phyloP scores from a whole-genome alignment of 2,329 filamentous ascomycete species.

The Achaetomium macrosporum region DNA sequence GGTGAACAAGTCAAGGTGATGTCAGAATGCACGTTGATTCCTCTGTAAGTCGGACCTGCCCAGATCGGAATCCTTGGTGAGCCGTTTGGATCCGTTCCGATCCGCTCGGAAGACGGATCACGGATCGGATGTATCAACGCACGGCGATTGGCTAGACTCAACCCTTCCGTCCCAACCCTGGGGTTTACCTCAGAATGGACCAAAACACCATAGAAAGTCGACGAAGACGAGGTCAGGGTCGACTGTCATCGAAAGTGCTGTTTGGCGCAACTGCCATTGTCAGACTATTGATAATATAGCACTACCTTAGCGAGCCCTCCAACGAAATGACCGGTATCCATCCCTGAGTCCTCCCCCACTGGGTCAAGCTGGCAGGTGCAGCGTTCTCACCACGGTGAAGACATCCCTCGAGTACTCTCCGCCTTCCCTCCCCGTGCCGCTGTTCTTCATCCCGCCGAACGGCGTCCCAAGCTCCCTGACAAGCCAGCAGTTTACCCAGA shows the following conservation, averaged over 20 bases:
- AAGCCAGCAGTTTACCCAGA: slow-evolving; percentile 33
- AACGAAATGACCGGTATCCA: no score
- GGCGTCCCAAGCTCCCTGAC: slow-evolving; percentile 31
- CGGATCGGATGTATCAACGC: slow-evolving; percentile 20
- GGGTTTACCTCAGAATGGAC: neutral
- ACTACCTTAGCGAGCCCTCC: no score
- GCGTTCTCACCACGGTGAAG: slow-evolving; percentile 29
- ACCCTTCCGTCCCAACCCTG: neutral
- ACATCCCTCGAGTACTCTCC: slow-evolving; percentile 31
- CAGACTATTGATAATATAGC: no score
- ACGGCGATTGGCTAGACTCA: slow-evolving; percentile 15
- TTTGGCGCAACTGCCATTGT: no score
- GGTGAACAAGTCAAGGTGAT: slow-evolving; percentile 7
- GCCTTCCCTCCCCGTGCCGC: slow-evolving; percentile 29
- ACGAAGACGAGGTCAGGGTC: no score
- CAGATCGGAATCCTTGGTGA: neutral
- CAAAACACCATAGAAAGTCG: neutral
- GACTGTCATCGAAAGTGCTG: no score
- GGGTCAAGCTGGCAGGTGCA: slow-evolving; percentile 23
- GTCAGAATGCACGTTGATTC: no score
- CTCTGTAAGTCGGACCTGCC: slow-evolving; percentile 9
- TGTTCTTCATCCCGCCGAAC: slow-evolving; percentile 32
- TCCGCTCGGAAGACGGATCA: slow-evolving; percentile 21
- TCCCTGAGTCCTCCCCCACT: no score
- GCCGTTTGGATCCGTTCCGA: slow-evolving; percentile 1